Evolutionary conservation across 331 rosid species (phyloP).

Genomic region (Ulmus americana): DNA sequence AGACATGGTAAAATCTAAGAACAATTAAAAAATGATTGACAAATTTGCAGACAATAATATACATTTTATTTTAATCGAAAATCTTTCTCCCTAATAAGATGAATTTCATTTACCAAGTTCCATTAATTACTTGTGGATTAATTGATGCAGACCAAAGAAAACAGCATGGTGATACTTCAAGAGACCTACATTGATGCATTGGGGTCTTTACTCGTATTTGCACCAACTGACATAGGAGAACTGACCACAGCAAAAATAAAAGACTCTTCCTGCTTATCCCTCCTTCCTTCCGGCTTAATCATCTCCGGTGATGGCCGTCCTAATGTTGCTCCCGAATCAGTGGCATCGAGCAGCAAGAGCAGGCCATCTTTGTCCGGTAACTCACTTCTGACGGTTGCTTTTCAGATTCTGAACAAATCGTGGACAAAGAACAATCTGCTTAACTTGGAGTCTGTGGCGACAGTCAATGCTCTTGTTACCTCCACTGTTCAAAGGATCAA

Average conservation of each 20-base stretch:
- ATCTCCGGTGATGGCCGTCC: constrained; percentile 40
- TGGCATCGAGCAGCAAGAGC: neutral
- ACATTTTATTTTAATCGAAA: neutral
- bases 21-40: neutral
- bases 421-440: constrained; percentile 1
- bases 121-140: constrained; percentile 36
- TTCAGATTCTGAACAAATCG: constrained; percentile 37
- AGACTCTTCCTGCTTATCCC: constrained; percentile 34
- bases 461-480: constrained; percentile 33
- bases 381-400: constrained; percentile 47
- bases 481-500: constrained; percentile 46
- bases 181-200: constrained; percentile 43
- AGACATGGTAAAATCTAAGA: too few species aligned
- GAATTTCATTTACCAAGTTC: neutral
- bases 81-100: neutral
- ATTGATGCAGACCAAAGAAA: constrained; percentile 23
- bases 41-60: neutral
- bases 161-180: constrained; percentile 43
- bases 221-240: constrained; percentile 37
- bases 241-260: constrained; percentile 23
- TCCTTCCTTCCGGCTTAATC: constrained; percentile 66
- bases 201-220: constrained; percentile 46
- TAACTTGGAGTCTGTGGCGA: constrained; percentile 35
- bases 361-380: constrained; percentile 20
- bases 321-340: neutral